Conservation (phyloP, 2,329 filamentous ascomycete genomes). For the Cadophora gregata region DNA sequence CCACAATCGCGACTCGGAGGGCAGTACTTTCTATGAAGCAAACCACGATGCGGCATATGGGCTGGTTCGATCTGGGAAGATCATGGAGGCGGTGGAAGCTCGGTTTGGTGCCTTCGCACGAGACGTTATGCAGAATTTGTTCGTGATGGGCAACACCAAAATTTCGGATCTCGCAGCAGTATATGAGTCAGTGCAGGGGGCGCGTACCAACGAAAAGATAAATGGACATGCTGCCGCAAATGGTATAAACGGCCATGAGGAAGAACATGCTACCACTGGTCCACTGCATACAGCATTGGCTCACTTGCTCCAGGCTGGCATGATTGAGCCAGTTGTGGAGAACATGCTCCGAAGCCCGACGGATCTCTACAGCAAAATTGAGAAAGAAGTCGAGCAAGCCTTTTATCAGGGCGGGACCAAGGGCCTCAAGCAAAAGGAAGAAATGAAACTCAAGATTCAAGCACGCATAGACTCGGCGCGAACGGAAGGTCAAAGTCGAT, state of each 20-base stretch:
- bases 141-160: slow-evolving; percentile 79
- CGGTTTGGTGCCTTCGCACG: slow-evolving; percentile 78
- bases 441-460: slow-evolving; percentile 63
- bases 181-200: slow-evolving; percentile 49
- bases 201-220: slow-evolving; percentile 41
- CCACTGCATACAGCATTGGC: slow-evolving; percentile 52
- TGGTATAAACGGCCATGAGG: slow-evolving; percentile 34
- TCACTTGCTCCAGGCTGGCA: slow-evolving; percentile 64
- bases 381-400: slow-evolving; percentile 63
- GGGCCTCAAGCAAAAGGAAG: slow-evolving; percentile 69
- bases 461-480: slow-evolving; percentile 59
- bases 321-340: slow-evolving; percentile 67
- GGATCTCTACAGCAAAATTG: slow-evolving; percentile 66
- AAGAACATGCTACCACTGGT: slow-evolving; percentile 40
- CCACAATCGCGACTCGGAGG: slow-evolving; percentile 69
- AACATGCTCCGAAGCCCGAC: slow-evolving; percentile 65
- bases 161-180: slow-evolving; percentile 72
- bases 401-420: slow-evolving; percentile 59
- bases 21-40: slow-evolving; percentile 80
- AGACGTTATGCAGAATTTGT: slow-evolving; percentile 74
- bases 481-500: slow-evolving; percentile 45
- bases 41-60: slow-evolving; percentile 82
- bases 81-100: slow-evolving; percentile 75
- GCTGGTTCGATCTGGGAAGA: slow-evolving; percentile 80
- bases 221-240: slow-evolving; percentile 29